phyloP scores from a whole-genome alignment of 352 stramenopile species.

The Globisporangium paddicum region DNA sequence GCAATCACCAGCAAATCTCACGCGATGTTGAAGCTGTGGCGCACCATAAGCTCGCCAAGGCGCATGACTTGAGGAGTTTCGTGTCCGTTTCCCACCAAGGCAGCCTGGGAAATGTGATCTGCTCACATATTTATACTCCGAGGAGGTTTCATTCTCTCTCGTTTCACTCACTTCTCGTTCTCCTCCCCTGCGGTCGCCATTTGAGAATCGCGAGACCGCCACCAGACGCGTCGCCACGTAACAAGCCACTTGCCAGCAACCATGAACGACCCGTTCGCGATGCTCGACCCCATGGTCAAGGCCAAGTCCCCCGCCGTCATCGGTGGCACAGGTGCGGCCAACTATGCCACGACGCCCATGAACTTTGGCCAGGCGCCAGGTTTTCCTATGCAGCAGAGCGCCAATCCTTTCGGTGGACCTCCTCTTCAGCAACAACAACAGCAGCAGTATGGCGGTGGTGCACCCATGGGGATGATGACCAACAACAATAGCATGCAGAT shows the following conservation, averaged over 20 bases:
- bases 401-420: slow-evolving; percentile 34
- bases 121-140: neutral
- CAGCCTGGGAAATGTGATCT: neutral
- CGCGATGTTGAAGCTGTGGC: neutral
- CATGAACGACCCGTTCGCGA: slow-evolving; percentile 70
- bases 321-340: slow-evolving; percentile 5
- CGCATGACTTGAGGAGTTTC: neutral
- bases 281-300: slow-evolving; percentile 47
- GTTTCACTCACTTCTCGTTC: neutral
- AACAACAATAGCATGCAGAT: slow-evolving; percentile 18
- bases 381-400: slow-evolving; percentile 10
- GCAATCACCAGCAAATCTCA: too few species aligned
- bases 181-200: slow-evolving; percentile 1
- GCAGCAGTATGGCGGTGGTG: slow-evolving; percentile 3
- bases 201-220: neutral
- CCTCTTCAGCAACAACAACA: slow-evolving; percentile 20
- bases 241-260: slow-evolving; percentile 1
- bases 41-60: neutral
- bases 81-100: neutral
- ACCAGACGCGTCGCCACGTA: neutral
- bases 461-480: slow-evolving; percentile 26
- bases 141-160: neutral
- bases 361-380: slow-evolving; percentile 18
- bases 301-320: slow-evolving; percentile 18
- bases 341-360: slow-evolving; percentile 20